A percentile compares a stretch with the other conserved stretches of the same genome.
phyloP scores from a whole-genome alignment of 139 green algal genomes.

The Chlamydomonas sp. region DNA sequence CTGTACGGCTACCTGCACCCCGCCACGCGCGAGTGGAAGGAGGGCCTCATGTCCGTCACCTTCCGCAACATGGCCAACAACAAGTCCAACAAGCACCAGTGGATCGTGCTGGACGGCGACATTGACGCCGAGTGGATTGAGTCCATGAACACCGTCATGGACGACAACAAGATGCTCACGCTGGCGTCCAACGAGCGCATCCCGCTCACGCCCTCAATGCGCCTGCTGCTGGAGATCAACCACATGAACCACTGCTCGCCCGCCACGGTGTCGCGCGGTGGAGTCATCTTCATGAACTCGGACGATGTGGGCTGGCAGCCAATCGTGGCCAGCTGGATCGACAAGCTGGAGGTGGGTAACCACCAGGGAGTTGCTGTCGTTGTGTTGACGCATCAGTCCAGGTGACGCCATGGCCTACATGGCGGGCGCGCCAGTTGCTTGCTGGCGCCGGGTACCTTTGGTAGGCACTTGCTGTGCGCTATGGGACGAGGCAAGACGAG shows the following conservation, averaged over 20 bases:
- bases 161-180: slow-evolving; percentile 87
- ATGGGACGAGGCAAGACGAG: too few species aligned
- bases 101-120: slow-evolving; percentile 96
- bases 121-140: slow-evolving; percentile 95
- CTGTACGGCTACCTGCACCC: slow-evolving; percentile 83
- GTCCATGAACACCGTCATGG: slow-evolving; percentile 94
- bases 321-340: slow-evolving; percentile 86
- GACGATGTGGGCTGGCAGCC: slow-evolving; percentile 92
- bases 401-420: too few species aligned
- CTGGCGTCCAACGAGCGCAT: slow-evolving; percentile 95
- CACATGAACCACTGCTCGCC: slow-evolving; percentile 91
- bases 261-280: slow-evolving; percentile 91
- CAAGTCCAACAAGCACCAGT: slow-evolving; percentile 89
- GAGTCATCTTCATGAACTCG: slow-evolving; percentile 92
- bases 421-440: too few species aligned
- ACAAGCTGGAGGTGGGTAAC: slow-evolving; percentile 69
- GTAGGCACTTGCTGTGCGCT: background rate
- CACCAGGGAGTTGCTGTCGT: too few species aligned
- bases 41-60: slow-evolving; percentile 89
- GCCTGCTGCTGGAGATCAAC: slow-evolving; percentile 89
- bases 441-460: too few species aligned
- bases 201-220: slow-evolving; percentile 87
- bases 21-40: slow-evolving; percentile 90
- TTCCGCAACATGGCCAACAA: slow-evolving; percentile 92
- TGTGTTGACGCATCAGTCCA: too few species aligned